Percentiles rank a stretch among this genome's conserved stretches.
Evolutionary conservation across 2,329 filamentous ascomycete species (phyloP).

Genomic region (Verticillium tricorpus): DNA sequence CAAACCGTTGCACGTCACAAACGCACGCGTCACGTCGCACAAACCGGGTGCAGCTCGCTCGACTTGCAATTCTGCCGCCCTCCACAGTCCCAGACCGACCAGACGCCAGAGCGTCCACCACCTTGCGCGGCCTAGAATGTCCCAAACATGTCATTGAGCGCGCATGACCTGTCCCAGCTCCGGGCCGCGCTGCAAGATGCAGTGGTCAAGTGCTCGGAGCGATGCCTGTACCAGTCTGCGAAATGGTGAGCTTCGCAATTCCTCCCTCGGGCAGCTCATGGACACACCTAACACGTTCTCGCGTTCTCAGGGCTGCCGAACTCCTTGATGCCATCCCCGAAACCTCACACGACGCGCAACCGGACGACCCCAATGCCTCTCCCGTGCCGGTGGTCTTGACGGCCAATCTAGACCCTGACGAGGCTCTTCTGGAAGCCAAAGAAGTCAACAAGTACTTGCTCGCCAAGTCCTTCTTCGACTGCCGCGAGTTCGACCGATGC

Average conservation of each 20-base stretch:
- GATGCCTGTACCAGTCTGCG: constrained; percentile 91
- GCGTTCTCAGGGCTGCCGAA: constrained; percentile 81
- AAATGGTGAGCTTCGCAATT: constrained; percentile 66
- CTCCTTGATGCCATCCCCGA: constrained; percentile 79
- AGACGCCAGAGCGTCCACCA: neutral
- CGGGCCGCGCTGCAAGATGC: constrained; percentile 76
- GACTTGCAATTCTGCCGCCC: neutral
- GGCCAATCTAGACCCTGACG: constrained; percentile 61
- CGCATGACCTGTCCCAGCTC: constrained; percentile 58
- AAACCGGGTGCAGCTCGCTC: neutral
- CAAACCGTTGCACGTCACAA: neutral
- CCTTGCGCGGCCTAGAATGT: constrained; percentile 5
- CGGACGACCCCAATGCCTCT: constrained; percentile 22
- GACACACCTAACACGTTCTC: constrained; percentile 5
- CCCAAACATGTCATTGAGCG: constrained; percentile 46
- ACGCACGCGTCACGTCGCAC: neutral
- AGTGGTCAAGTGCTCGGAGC: constrained; percentile 84
- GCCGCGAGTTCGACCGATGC: constrained; percentile 90
- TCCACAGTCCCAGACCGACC: neutral
- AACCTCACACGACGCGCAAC: constrained; percentile 49
- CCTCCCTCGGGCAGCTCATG: neutral
- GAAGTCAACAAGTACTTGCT: constrained; percentile 83
- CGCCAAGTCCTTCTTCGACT: constrained; percentile 93
- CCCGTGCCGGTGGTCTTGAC: constrained; percentile 44
- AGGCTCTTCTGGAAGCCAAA: constrained; percentile 70